Base-by-base conservation (phyloP, 2,329 filamentous ascomycete species). In the Microascus cirrosus region DNA sequence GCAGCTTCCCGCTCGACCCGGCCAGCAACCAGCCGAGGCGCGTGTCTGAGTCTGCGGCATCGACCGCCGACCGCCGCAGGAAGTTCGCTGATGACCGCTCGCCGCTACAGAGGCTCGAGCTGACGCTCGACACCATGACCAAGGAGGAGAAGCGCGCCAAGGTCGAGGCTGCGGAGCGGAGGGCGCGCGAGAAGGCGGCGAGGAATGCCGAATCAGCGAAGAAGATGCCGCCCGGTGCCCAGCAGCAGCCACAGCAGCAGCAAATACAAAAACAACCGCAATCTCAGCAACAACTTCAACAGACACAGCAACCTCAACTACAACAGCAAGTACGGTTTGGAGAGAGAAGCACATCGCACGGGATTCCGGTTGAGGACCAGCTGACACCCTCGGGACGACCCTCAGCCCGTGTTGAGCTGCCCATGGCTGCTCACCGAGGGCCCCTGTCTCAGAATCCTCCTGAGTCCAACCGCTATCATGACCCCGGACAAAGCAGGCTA, bases 81-180 rank as follows among this genome's bases (percentile, higher is more conserved):
- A 76, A 78, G 74, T 84, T 89, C 72, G 89, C 93, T 66, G 80
- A 86, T 59, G 87, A 95, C 69, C 84, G 89, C 65, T 97, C 93
- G 62, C 94, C 95, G 56, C 79, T 99, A 56, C 93, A 99, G 71
- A 94, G 87, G 75, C 82, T 99, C 63, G 93, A 99, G 75, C 83
- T 89, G 67, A 94, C 90, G 65, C 80, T 97, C 66, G 88, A 87
- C 70, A 91, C 89, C 72, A 93, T 96, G 71, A 96, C 89, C 70
- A 97, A 96, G 70, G 92, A 96, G 73, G 92, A 96, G 72, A 95
- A 95, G 71, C 82, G 93, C 62, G 90, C 91, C 10, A 82, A 90
- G 53, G 84, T 93, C 4, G 82, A 91, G 68, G 88, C 93, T 65
- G 90, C 90, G 6, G 93, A 96, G 69, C 79, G 84, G 63, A 81